These are phyloP conservation scores for Tuber aestivum DNA, from an alignment of 495 filamentous ascomycete species.

Conservation along the genomic window DNA sequence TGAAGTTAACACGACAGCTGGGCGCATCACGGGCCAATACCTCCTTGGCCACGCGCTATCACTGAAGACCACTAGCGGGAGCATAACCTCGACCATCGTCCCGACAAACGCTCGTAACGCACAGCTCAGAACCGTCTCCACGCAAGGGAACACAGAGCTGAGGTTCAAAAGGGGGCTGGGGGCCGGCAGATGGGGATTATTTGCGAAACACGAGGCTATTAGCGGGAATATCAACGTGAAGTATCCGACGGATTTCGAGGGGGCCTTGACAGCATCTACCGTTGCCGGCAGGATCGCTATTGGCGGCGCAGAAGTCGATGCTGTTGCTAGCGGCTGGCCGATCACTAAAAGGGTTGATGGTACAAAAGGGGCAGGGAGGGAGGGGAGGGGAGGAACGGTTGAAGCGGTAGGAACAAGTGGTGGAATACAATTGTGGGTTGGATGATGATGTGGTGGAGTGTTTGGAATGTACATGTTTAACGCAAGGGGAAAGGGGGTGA, in stretches of 20 bases:
- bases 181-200: slow-evolving; percentile 6
- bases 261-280: slow-evolving; percentile 12
- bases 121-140: slow-evolving; percentile 7
- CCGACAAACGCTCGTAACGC: neutral
- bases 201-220: slow-evolving; percentile 4
- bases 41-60: slow-evolving; percentile 20
- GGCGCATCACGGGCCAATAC: slow-evolving; percentile 16
- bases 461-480: neutral
- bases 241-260: slow-evolving; percentile 23
- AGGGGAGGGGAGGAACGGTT: slow-evolving; percentile 9
- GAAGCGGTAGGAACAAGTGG: slow-evolving; percentile 11
- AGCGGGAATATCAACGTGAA: slow-evolving; percentile 14
- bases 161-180: slow-evolving; percentile 12
- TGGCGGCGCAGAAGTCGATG: slow-evolving; percentile 5
- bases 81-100: neutral
- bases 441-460: slow-evolving; percentile 4
- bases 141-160: slow-evolving; percentile 11
- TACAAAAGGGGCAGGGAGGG: slow-evolving; percentile 19
- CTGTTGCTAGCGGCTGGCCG: slow-evolving; percentile 15
- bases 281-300: slow-evolving; percentile 17
- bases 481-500: neutral
- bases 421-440: slow-evolving; percentile 10
- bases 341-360: slow-evolving; percentile 17
- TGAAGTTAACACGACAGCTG: slow-evolving; percentile 11
- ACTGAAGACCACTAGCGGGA: slow-evolving; percentile 12